phyloP scores from a whole-genome alignment of 176 grass and related monocot genomes.

The Tillandsia leiboldiana region DNA sequence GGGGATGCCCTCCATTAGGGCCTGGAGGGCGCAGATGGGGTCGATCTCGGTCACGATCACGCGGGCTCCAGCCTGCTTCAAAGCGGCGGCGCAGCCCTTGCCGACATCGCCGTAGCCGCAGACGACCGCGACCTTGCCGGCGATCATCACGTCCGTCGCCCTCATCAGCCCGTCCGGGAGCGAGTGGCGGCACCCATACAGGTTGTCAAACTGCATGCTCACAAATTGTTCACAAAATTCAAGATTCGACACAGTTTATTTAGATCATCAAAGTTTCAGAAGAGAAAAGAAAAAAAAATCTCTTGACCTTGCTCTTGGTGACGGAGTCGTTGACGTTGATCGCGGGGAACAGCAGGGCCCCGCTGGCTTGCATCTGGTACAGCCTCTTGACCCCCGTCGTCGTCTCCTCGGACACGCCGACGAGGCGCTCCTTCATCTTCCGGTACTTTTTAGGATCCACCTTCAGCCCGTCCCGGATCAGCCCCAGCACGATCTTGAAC shows the following conservation, averaged over 20 bases:
- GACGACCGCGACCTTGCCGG: conserved; percentile 87
- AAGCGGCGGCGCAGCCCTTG: conserved; percentile 83
- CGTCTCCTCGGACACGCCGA: conserved; percentile 93
- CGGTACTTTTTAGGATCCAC: conserved; percentile 60
- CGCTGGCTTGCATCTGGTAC: conserved; percentile 78
- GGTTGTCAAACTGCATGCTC: conserved; percentile 66
- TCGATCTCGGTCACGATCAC: conserved; percentile 96
- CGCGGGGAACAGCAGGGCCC: conserved; percentile 72
- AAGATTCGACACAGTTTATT: not conserved
- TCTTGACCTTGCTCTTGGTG: conserved; percentile 92
- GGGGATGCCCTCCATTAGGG: conserved; percentile 84
- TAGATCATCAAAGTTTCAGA: too few species aligned
- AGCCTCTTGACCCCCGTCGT: conserved; percentile 85
- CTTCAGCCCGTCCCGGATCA: conserved; percentile 82
- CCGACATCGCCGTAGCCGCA: conserved; percentile 90
- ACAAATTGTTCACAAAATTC: not conserved
- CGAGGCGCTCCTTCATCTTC: conserved; percentile 96
- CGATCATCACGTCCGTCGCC: conserved; percentile 96
- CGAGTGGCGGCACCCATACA: conserved; percentile 95
- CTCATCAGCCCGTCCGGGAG: conserved; percentile 97
- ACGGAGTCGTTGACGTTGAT: conserved; percentile 95
- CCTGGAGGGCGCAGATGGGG: conserved; percentile 97
- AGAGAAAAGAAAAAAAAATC: conserved; percentile 1
- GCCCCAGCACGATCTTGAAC: conserved; percentile 86
- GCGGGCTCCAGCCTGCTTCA: conserved; percentile 93